Evolutionary conservation across 2,329 filamentous ascomycete species (phyloP).

Genomic region (Aspergillus sp.): DNA sequence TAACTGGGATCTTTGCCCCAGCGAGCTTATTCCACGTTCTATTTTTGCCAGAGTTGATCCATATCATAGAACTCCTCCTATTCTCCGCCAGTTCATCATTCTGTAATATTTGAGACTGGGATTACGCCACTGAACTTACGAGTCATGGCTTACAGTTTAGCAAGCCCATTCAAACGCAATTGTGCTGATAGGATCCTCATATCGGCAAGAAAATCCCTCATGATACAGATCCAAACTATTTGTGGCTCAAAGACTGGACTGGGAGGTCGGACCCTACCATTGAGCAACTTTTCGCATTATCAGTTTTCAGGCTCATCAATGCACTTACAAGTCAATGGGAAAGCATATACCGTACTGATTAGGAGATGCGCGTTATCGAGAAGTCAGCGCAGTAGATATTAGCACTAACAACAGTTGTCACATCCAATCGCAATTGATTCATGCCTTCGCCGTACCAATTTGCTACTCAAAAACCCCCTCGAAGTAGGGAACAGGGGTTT

Average conservation of each 20-base stretch:
- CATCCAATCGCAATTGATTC: no score
- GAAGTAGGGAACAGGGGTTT: no score
- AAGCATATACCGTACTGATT: no score
- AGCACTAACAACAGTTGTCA: no score
- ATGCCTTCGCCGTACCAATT: no score
- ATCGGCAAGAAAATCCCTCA: neutral
- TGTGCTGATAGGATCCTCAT: neutral
- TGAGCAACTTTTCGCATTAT: neutral
- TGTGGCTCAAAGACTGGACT: neutral
- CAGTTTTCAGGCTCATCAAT: no score
- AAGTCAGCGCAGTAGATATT: no score
- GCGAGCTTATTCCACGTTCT: conserved; percentile 1
- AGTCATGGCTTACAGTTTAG: neutral
- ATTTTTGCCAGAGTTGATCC: neutral
- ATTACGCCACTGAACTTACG: neutral
- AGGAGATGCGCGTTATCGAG: no score
- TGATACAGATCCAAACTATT: no score
- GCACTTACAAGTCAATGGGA: no score
- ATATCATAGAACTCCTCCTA: neutral
- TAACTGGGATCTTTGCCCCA: neutral
- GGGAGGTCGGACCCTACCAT: neutral
- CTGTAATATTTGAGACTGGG: neutral
- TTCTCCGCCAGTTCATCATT: neutral
- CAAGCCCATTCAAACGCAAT: neutral
- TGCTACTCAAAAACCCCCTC: no score